These are phyloP conservation scores for Dalbergia cultrata DNA, from an alignment of 306 rosid genomes.

Conservation along the genomic window DNA sequence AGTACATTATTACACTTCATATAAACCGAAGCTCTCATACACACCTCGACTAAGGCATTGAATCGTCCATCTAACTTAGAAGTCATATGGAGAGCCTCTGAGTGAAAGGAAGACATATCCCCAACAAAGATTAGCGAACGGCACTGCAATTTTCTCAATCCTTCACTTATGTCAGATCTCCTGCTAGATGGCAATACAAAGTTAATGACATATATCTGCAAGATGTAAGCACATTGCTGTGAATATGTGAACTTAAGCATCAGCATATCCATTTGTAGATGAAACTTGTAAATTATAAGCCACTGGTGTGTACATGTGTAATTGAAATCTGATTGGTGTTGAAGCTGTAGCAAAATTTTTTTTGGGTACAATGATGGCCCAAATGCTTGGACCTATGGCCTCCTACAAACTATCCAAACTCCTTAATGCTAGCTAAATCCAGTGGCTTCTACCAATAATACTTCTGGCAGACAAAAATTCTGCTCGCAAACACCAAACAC, in stretches of 20 bases:
- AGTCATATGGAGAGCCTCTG: conserved; percentile 88
- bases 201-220: conserved; percentile 15
- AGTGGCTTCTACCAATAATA: conserved; percentile 26
- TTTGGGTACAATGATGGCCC: not conserved
- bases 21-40: conserved; percentile 26
- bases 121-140: conserved; percentile 95
- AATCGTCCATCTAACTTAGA: conserved; percentile 85
- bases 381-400: not conserved
- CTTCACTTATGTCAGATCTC: conserved; percentile 83
- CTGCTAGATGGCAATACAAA: conserved; percentile 53
- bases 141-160: conserved; percentile 78
- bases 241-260: conserved; percentile 15
- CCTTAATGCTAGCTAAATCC: not conserved
- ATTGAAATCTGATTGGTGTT: not conserved
- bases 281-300: not conserved
- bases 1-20: not conserved
- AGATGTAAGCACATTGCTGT: conserved; percentile 30
- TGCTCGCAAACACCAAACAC: not conserved
- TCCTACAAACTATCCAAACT: not conserved
- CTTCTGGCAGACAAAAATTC: not conserved
- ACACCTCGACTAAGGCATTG: conserved; percentile 95
- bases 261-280: conserved; percentile 26
- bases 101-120: conserved; percentile 85
- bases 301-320: not conserved
- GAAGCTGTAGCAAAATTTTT: conserved; percentile 9